phyloP scores from a whole-genome alignment of 306 rosid species.

The Pyrus betulifolia region DNA sequence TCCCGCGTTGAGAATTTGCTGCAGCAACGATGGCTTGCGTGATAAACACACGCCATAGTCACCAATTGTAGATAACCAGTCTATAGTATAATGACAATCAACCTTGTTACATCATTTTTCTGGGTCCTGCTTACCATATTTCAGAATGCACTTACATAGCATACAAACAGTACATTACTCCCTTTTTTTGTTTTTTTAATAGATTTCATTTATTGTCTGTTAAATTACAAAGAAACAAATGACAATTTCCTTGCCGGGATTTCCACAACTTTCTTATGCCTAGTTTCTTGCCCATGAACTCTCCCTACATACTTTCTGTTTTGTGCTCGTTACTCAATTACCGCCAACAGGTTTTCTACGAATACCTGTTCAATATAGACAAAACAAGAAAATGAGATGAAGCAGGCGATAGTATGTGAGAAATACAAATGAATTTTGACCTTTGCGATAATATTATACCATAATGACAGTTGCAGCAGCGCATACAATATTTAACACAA shows the following conservation, averaged over 20 bases:
- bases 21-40: too few relatives aligned
- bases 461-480: neutral
- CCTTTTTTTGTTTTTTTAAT: neutral
- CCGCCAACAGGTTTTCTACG: conserved; percentile 27
- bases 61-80: too few relatives aligned
- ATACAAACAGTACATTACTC: neutral
- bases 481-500: neutral
- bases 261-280: neutral
- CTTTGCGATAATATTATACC: neutral
- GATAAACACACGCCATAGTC: too few relatives aligned
- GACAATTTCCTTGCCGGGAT: neutral
- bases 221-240: neutral
- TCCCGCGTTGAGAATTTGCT: too few relatives aligned
- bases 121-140: too few relatives aligned
- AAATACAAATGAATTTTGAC: neutral
- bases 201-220: neutral
- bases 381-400: conserved; percentile 7
- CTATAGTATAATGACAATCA: too few relatives aligned
- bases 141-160: too few relatives aligned
- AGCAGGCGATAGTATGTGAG: neutral
- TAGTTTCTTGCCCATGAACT: neutral
- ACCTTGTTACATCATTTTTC: too few relatives aligned
- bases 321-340: conserved; percentile 2
- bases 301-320: neutral
- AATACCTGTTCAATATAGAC: conserved; percentile 34